phyloP scores from a whole-genome alignment of 1,284 basidiomycete species.

The Apiotrichum brassicae region DNA sequence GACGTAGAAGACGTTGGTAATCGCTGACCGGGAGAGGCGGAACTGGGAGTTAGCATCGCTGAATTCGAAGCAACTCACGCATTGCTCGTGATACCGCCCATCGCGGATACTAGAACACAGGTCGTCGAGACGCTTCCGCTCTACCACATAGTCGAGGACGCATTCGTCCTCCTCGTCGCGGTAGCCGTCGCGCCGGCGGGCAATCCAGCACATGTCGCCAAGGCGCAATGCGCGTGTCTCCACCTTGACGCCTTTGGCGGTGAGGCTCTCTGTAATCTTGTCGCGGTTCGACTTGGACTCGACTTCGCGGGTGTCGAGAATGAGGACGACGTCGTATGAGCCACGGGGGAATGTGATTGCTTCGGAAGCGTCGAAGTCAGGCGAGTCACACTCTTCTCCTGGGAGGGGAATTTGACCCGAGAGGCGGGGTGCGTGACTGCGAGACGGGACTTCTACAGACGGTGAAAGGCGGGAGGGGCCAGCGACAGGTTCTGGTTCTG shows the following conservation, averaged over 20 bases:
- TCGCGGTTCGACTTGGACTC: constrained; percentile 44
- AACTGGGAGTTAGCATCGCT: constrained; percentile 35
- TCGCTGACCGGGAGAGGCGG: constrained; percentile 50
- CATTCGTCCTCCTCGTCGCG: constrained; percentile 48
- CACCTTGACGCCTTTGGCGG: constrained; percentile 46
- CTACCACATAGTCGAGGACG: constrained; percentile 54
- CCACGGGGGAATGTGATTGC: constrained; percentile 48
- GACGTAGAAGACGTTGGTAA: constrained; percentile 52
- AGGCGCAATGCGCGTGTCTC: constrained; percentile 51
- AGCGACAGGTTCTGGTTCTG: background rate
- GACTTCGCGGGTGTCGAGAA: constrained; percentile 54
- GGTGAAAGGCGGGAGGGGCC: background rate
- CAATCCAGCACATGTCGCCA: constrained; percentile 57
- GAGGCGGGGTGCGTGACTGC: constrained; percentile 18
- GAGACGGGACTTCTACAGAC: too few relatives aligned
- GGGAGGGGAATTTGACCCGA: constrained; percentile 27
- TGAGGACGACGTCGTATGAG: constrained; percentile 51
- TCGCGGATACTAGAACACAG: constrained; percentile 51
- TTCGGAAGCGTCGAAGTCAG: constrained; percentile 29
- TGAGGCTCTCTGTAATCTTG: constrained; percentile 39
- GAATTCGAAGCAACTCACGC: constrained; percentile 39
- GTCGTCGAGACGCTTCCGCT: constrained; percentile 56
- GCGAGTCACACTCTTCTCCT: constrained; percentile 12
- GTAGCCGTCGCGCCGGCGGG: constrained; percentile 40
- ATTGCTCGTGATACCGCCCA: constrained; percentile 54